These are phyloP conservation scores for Cenchrus americanus DNA, from an alignment of 176 grass and related monocot species.

Conservation along the genomic window DNA sequence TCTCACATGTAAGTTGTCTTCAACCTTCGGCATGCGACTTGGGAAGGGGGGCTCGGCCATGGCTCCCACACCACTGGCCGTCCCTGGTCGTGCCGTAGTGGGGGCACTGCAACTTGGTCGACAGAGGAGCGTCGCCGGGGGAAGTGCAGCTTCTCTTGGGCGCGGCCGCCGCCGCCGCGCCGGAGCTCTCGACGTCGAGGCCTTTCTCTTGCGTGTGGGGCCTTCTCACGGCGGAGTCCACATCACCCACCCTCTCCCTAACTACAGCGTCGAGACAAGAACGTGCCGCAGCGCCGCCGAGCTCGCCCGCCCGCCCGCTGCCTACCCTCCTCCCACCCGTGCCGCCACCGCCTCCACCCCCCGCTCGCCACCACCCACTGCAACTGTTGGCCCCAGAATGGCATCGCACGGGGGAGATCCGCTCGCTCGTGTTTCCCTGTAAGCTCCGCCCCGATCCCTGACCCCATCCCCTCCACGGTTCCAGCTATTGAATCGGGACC, in stretches of 20 bases:
- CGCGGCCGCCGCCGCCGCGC: no score
- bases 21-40: no score
- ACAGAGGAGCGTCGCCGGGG: no score
- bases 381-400: not conserved
- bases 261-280: not conserved
- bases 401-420: constrained; percentile 4
- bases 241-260: not conserved
- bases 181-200: no score
- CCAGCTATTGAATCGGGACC: not conserved
- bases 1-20: no score
- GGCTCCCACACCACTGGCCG: no score
- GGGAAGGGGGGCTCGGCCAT: no score
- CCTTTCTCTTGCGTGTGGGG: no score
- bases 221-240: no score
- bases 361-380: not conserved
- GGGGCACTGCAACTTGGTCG: no score
- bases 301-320: not conserved
- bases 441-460: not conserved
- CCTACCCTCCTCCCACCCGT: not conserved
- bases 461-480: not conserved
- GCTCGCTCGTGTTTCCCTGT: not conserved
- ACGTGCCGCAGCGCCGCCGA: not conserved
- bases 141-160: no score
- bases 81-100: no score
- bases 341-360: not conserved